Evolutionary conservation across 2,329 filamentous ascomycete species (phyloP).

Genomic region (Eurotiales sp.): DNA sequence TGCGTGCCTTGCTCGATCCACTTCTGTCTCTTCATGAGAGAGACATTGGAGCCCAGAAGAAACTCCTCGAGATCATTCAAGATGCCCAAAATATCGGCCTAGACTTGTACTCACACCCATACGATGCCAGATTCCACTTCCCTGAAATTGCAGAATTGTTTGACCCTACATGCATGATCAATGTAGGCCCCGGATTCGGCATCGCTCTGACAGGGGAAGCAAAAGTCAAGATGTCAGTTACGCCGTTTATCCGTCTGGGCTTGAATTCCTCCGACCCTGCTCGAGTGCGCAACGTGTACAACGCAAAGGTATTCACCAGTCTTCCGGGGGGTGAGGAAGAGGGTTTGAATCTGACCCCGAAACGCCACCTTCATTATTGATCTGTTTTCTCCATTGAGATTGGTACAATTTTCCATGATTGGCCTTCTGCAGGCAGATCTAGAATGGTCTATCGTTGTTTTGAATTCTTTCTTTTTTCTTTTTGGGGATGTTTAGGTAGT

Average conservation of each 20-base stretch:
- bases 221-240: constrained; percentile 9
- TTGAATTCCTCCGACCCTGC: neutral
- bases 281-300: neutral
- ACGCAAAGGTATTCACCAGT: constrained; percentile 1
- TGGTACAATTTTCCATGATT: too few species aligned
- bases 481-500: neutral
- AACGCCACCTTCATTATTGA: neutral
- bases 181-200: constrained; percentile 16
- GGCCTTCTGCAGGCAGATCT: too few species aligned
- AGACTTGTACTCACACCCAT: constrained; percentile 24
- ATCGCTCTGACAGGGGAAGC: neutral
- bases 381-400: neutral
- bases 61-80: constrained; percentile 21
- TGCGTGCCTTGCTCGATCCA: constrained; percentile 23
- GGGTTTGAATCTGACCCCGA: neutral
- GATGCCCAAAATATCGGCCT: constrained; percentile 26
- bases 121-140: constrained; percentile 26
- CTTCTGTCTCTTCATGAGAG: constrained; percentile 17
- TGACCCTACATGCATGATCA: constrained; percentile 25
- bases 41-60: constrained; percentile 19
- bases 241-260: constrained; percentile 5
- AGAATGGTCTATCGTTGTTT: too few species aligned
- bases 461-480: neutral
- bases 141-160: constrained; percentile 22
- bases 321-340: neutral